phyloP scores from a whole-genome alignment of 73 alveolate species.

The Paramecium octaurelia region DNA sequence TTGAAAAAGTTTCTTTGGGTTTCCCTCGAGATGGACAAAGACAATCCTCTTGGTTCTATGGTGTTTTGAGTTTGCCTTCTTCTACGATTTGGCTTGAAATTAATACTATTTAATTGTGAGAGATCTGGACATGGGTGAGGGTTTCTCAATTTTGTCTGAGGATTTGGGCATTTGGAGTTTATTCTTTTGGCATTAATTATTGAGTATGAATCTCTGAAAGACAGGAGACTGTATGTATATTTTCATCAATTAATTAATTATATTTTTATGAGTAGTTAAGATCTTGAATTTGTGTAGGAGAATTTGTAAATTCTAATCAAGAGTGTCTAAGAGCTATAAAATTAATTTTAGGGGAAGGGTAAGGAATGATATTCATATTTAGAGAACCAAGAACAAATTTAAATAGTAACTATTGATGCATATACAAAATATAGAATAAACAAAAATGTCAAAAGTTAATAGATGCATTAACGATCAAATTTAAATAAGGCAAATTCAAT shows the following conservation, averaged over 20 bases:
- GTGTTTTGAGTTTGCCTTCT: background rate
- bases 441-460: background rate
- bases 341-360: background rate
- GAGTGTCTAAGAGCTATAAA: background rate
- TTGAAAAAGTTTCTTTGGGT: background rate
- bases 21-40: background rate
- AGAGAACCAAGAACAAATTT: background rate
- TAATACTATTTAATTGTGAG: background rate
- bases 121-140: background rate
- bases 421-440: slow-evolving; percentile 2
- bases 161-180: background rate
- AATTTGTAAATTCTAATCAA: background rate
- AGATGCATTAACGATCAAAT: background rate
- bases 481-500: slow-evolving; percentile 31
- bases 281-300: slow-evolving; percentile 3
- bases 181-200: background rate
- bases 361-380: background rate
- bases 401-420: background rate
- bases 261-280: slow-evolving; percentile 31
- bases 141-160: background rate
- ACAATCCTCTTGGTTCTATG: background rate
- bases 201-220: background rate
- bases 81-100: background rate
- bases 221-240: background rate
- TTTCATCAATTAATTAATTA: background rate